Base-by-base conservation (phyloP, 768 basidiomycete species). In the Tulasnella sp. region DNA sequence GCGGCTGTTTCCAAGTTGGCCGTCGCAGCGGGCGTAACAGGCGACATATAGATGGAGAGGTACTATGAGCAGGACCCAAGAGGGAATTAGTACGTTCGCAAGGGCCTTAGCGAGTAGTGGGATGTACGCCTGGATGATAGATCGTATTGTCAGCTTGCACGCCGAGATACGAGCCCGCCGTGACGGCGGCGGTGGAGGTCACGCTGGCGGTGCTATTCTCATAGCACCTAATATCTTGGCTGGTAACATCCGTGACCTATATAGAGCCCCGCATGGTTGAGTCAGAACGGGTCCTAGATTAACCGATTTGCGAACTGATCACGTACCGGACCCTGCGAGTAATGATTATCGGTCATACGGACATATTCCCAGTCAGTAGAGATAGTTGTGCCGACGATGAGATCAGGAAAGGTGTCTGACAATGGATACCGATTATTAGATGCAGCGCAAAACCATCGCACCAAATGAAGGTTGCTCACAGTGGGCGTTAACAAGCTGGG, bases 151-250 rank as follows among this genome's bases (percentile, higher is more conserved):
- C 56, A 43, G 62, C 42, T 32, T 65, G 27, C 67, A 72, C 70
- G n/a, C 70, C 70, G 29, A 72, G 54, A 9, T 65, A 64, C 9
- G 62, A 41, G 5, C 71, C 71, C 3, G 71, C 71, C 10, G 54
- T 47, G 38, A 71, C 68, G 45, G 66, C 66, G 21, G 67, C 62
- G 34, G 64, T 70, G 21, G 44, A 17, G 4, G 70, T 70, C 27
- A 38, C 42, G 13, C 58, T 65, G 23, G 68, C 63, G 10, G 66
- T 69, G 63, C 64, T 64, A 17, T 53, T 48, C 61, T 72, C 70
- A 64, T 70, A 71, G 69, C 70, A 72, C 51, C 71, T 68, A 60
- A 71, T 66, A 64, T 67, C 68, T 49, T 61, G 56, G 58, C 65
- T 64, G 5, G 67, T 70, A 8, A 69, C 68, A 63, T 66, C 65